Conservation (phyloP, 2,329 filamentous ascomycete genomes). For the Aspergillus piperis region DNA sequence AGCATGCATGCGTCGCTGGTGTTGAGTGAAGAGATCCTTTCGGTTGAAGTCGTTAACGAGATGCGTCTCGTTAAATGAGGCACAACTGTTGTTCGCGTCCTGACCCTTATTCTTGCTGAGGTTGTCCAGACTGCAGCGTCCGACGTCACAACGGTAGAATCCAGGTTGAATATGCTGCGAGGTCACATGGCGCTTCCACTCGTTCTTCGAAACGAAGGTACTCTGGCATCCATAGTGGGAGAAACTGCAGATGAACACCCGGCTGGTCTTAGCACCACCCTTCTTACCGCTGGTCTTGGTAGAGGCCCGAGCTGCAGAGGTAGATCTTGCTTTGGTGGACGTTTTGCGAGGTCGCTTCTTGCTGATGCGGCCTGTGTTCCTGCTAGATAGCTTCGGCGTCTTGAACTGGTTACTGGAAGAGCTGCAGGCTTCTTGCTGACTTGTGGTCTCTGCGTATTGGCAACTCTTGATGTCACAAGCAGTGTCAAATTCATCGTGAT, state of each 20-base stretch:
- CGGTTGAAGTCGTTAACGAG: slow-evolving; percentile 76
- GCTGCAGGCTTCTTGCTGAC: background rate
- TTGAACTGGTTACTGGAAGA: background rate
- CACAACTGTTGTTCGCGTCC: slow-evolving; percentile 14
- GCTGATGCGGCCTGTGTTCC: background rate
- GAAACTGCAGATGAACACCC: slow-evolving; percentile 72
- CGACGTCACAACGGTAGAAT: slow-evolving; percentile 75
- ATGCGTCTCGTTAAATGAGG: slow-evolving; percentile 23
- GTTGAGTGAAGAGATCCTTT: slow-evolving; percentile 88
- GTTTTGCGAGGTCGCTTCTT: slow-evolving; percentile 7
- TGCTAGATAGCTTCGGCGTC: background rate
- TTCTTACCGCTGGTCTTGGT: slow-evolving; percentile 12
- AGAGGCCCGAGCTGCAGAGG: slow-evolving; percentile 10
- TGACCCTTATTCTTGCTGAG: slow-evolving; percentile 7
- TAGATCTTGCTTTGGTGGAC: slow-evolving; percentile 10
- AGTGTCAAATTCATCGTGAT: background rate
- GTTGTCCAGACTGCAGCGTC: slow-evolving; percentile 48
- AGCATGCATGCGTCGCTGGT: slow-evolving; percentile 81
- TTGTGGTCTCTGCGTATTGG: background rate
- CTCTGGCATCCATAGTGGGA: slow-evolving; percentile 72
- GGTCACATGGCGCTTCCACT: slow-evolving; percentile 88
- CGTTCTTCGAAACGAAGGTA: slow-evolving; percentile 80
- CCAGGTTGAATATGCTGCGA: slow-evolving; percentile 76
- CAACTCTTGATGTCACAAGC: background rate
- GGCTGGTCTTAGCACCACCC: slow-evolving; percentile 6